phyloP scores from a whole-genome alignment of 345 rosid species.

The Eutrema yunnanense region DNA sequence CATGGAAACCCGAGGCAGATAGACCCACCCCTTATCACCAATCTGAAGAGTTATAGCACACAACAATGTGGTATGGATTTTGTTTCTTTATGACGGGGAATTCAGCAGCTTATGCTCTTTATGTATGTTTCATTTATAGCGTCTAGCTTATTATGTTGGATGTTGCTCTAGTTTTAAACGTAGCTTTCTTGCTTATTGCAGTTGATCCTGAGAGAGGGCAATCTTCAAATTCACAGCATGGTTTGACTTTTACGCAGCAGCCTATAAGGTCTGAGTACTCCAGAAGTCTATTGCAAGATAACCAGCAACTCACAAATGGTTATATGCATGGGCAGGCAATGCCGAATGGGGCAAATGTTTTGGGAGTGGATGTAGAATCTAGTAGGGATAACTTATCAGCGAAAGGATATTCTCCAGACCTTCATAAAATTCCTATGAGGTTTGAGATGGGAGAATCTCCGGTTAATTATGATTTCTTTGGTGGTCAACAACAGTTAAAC shows the following conservation, averaged over 20 bases:
- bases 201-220: slow-evolving; percentile 62
- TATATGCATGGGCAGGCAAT: slow-evolving; percentile 52
- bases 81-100: not conserved
- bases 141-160: slow-evolving; percentile 6
- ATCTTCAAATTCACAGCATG: slow-evolving; percentile 52
- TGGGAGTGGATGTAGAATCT: slow-evolving; percentile 59
- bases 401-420: slow-evolving; percentile 50
- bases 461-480: slow-evolving; percentile 58
- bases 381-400: slow-evolving; percentile 42
- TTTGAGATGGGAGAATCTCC: slow-evolving; percentile 59
- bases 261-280: slow-evolving; percentile 50
- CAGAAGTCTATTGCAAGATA: slow-evolving; percentile 51
- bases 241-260: slow-evolving; percentile 45
- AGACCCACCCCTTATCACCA: slow-evolving; percentile 44
- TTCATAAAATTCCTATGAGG: slow-evolving; percentile 40
- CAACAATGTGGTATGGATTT: slow-evolving; percentile 60
- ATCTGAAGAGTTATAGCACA: slow-evolving; percentile 46
- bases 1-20: slow-evolving; percentile 57
- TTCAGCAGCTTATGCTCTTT: not conserved
- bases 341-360: slow-evolving; percentile 55
- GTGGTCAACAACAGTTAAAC: slow-evolving; percentile 59
- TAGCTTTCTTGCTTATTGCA: slow-evolving; percentile 32
- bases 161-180: slow-evolving; percentile 5
- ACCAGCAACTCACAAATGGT: slow-evolving; percentile 54
- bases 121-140: not conserved